These are phyloP conservation scores for Massariosphaeria phaeospora DNA, from an alignment of 495 filamentous ascomycete species.

Conservation along the genomic window DNA sequence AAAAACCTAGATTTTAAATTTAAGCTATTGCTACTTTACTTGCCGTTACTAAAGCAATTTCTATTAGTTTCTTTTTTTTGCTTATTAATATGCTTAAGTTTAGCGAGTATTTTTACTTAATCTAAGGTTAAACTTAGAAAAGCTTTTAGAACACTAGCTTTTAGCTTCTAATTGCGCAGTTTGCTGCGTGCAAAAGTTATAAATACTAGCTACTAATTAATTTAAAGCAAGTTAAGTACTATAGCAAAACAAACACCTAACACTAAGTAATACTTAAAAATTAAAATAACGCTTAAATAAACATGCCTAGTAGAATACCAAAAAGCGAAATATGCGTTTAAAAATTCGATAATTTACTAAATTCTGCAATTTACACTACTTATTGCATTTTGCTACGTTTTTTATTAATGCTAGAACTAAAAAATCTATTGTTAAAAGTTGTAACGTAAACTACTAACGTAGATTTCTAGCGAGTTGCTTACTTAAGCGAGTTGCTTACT, in stretches of 20 bases:
- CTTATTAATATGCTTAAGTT: constrained; percentile 77
- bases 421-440: constrained; percentile 72
- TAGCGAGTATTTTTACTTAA: constrained; percentile 66
- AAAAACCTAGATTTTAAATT: constrained; percentile 61
- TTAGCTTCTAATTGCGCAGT: neutral
- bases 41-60: constrained; percentile 65
- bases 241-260: constrained; percentile 38
- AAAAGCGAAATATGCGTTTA: constrained; percentile 64
- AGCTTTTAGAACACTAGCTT: constrained; percentile 15
- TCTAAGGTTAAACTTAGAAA: constrained; percentile 55
- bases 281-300: constrained; percentile 61
- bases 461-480: too few relatives aligned
- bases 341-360: constrained; percentile 72
- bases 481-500: too few relatives aligned
- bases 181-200: neutral
- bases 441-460: too few relatives aligned
- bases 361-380: constrained; percentile 71
- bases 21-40: constrained; percentile 68
- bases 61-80: constrained; percentile 70
- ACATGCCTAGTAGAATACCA: constrained; percentile 61
- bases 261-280: constrained; percentile 49
- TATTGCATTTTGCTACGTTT: constrained; percentile 69
- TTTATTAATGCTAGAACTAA: constrained; percentile 70
- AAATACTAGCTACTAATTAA: neutral
- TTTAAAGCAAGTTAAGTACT: constrained; percentile 1